These are phyloP conservation scores for Coniochaeta sp. DNA, from an alignment of 2,329 filamentous ascomycete species.

Conservation along the genomic window DNA sequence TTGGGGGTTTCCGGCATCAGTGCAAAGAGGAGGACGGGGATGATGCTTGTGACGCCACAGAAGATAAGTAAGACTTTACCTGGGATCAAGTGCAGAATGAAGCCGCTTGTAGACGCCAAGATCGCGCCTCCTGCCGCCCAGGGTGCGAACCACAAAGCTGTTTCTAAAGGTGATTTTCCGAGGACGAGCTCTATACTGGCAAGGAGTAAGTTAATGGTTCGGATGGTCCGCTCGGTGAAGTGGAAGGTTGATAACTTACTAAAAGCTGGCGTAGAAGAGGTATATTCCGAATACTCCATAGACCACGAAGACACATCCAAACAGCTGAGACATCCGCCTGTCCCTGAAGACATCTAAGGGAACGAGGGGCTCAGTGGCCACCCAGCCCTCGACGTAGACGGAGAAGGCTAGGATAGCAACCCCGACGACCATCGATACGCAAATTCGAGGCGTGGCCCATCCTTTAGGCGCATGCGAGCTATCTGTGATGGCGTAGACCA, in stretches of 20 bases:
- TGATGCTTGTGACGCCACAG: slow-evolving; percentile 40
- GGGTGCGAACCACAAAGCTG: slow-evolving; percentile 47
- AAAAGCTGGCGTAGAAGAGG: slow-evolving; percentile 57
- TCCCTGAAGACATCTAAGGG: slow-evolving; percentile 63
- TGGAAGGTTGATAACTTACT: slow-evolving; percentile 32
- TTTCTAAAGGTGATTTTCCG: slow-evolving; percentile 36
- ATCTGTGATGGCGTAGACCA: slow-evolving; percentile 70
- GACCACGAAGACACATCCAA: slow-evolving; percentile 50
- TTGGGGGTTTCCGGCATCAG: slow-evolving; percentile 42
- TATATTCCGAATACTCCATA: slow-evolving; percentile 62
- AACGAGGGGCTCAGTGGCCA: slow-evolving; percentile 59
- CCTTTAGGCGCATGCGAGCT: slow-evolving; percentile 59
- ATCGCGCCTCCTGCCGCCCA: slow-evolving; percentile 47
- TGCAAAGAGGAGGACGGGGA: slow-evolving; percentile 43
- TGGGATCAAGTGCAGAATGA: slow-evolving; percentile 41
- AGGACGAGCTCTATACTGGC: slow-evolving; percentile 42
- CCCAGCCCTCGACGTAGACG: slow-evolving; percentile 66
- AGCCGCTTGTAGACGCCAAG: slow-evolving; percentile 39
- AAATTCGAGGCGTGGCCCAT: slow-evolving; percentile 70
- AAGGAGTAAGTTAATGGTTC: slow-evolving; percentile 21
- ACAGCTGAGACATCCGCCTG: slow-evolving; percentile 59
- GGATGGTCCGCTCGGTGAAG: not conserved
- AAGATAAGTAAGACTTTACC: slow-evolving; percentile 40
- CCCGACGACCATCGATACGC: slow-evolving; percentile 56
- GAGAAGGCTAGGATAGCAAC: slow-evolving; percentile 49